These are phyloP conservation scores for Phoma sp. DNA, from an alignment of 2,329 filamentous ascomycete genomes.

Conservation along the genomic window DNA sequence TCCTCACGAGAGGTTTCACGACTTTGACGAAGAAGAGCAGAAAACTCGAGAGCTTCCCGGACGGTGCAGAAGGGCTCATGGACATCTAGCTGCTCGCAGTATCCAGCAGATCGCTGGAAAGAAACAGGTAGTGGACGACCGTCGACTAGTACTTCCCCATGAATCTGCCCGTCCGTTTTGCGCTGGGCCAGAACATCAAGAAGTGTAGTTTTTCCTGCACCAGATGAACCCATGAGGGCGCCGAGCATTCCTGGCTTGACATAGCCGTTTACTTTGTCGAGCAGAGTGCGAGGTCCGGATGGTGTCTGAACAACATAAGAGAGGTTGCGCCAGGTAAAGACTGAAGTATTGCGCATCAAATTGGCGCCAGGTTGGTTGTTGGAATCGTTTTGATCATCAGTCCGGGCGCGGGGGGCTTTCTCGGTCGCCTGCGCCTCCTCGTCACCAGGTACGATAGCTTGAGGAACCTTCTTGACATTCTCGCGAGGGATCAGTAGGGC, in stretches of 20 bases:
- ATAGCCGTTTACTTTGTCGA: conserved; percentile 61
- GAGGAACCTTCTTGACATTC: conserved; percentile 27
- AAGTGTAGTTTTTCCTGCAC: conserved; percentile 46
- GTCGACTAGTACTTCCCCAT: conserved; percentile 39
- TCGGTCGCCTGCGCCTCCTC: conserved; percentile 55
- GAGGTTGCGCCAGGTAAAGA: conserved; percentile 70
- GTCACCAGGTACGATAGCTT: conserved; percentile 47
- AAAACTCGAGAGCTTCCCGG: conserved; percentile 40
- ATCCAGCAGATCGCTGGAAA: conserved; percentile 43
- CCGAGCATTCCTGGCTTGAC: conserved; percentile 59
- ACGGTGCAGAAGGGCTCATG: conserved; percentile 38
- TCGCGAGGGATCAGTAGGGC: conserved; percentile 66
- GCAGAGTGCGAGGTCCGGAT: conserved; percentile 49
- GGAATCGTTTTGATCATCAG: neutral
- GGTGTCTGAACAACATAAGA: conserved; percentile 62
- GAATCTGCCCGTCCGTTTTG: conserved; percentile 36
- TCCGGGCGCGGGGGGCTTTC: conserved; percentile 17
- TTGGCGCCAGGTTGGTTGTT: conserved; percentile 40
- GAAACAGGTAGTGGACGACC: conserved; percentile 32
- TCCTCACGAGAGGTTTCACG: conserved; percentile 27
- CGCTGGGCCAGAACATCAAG: conserved; percentile 42
- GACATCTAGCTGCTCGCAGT: conserved; percentile 43
- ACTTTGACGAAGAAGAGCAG: conserved; percentile 38
- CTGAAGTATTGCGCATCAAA: conserved; percentile 67
- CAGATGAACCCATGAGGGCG: conserved; percentile 44